These are phyloP conservation scores for Aspergillaceae sp. DNA, from an alignment of 2,329 filamentous ascomycete species.

Conservation along the genomic window DNA sequence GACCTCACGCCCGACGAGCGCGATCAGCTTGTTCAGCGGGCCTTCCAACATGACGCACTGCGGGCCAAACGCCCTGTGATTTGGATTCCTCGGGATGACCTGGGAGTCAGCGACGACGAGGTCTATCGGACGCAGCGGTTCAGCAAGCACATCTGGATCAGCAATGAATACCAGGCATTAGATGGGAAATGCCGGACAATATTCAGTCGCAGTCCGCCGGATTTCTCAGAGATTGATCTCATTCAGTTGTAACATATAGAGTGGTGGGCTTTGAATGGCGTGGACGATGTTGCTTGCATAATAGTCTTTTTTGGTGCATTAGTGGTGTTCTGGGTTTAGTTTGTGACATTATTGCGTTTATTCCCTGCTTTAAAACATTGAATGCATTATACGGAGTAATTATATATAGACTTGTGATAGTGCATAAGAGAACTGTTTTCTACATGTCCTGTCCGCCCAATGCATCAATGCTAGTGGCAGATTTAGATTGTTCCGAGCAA, in stretches of 20 bases:
- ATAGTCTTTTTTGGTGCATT: too few relatives aligned
- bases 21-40: constrained; percentile 73
- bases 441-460: too few relatives aligned
- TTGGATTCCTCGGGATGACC: constrained; percentile 86
- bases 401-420: too few relatives aligned
- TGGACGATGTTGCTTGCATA: too few relatives aligned
- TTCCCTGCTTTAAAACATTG: too few relatives aligned
- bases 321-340: too few relatives aligned
- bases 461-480: too few relatives aligned
- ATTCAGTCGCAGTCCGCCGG: constrained; percentile 76
- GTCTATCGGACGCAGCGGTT: constrained; percentile 67
- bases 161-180: constrained; percentile 81
- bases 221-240: constrained; percentile 80
- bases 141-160: constrained; percentile 80
- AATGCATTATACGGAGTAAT: too few relatives aligned
- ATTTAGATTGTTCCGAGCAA: too few relatives aligned
- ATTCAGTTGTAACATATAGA: constrained; percentile 56
- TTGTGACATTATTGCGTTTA: too few relatives aligned
- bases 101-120: constrained; percentile 89
- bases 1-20: constrained; percentile 85
- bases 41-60: constrained; percentile 84
- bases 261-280: background rate
- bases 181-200: constrained; percentile 76
- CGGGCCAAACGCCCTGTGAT: constrained; percentile 77
- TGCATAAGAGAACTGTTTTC: too few relatives aligned